These are phyloP conservation scores for Penicillium sp. DNA, from an alignment of 2,329 filamentous ascomycete species.

Conservation along the genomic window DNA sequence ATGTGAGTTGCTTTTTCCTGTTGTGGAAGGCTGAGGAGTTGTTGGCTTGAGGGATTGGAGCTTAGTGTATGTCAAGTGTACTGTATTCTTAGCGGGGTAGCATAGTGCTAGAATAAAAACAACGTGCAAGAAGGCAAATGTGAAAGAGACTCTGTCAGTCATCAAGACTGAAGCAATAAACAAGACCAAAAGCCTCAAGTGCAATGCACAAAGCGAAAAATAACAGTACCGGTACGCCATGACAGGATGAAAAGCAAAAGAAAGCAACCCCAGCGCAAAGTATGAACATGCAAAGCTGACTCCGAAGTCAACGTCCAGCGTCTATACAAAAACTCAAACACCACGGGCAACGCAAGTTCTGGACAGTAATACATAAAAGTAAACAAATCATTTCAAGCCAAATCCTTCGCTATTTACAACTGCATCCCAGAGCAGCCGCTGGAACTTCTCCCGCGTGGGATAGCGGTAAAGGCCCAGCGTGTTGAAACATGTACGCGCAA, in stretches of 20 bases:
- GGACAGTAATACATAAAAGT: not conserved
- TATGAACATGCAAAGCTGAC: not conserved
- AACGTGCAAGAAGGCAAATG: not conserved
- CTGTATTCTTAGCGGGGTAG: conserved; percentile 2
- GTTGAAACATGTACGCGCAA: conserved; percentile 90
- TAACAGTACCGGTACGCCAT: not conserved
- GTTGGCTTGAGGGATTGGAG: not conserved
- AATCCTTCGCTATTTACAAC: conserved; percentile 92
- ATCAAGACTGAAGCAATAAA: not conserved
- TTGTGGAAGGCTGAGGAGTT: conserved; percentile 30
- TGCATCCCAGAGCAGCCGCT: conserved; percentile 75
- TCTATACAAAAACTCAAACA: conserved; percentile 10
- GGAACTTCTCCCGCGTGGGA: conserved; percentile 63
- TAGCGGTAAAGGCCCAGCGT: conserved; percentile 76
- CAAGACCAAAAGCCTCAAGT: not conserved
- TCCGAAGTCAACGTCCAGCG: conserved; percentile 12
- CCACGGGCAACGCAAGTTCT: not conserved
- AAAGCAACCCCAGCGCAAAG: not conserved
- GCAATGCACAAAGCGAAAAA: not conserved
- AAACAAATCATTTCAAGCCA: conserved; percentile 64
- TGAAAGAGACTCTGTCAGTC: not conserved
- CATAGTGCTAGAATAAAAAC: not conserved
- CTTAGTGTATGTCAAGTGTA: not conserved
- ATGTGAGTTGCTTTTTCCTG: conserved; percentile 43
- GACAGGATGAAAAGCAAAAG: not conserved